These are phyloP conservation scores for Calcarisporium arbuscula DNA, from an alignment of 2,329 filamentous ascomycete genomes.

Conservation along the genomic window DNA sequence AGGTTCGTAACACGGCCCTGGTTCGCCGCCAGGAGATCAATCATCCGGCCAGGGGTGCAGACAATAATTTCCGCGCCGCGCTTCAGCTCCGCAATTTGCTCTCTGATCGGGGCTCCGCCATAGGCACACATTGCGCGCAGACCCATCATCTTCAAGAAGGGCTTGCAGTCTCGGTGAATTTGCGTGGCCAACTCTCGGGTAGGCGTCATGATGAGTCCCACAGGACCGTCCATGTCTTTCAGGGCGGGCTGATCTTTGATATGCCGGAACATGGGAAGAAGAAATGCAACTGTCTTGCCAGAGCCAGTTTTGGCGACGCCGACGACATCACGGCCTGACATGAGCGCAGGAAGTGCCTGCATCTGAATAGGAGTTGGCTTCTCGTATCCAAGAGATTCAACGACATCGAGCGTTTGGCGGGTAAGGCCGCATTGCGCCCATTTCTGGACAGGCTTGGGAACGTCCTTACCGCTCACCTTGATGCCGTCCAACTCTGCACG, in stretches of 20 bases:
- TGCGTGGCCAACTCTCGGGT: slow-evolving; percentile 91
- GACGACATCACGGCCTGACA: slow-evolving; percentile 93
- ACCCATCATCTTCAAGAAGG: slow-evolving; percentile 81
- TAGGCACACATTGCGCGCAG: slow-evolving; percentile 88
- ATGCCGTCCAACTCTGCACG: slow-evolving; percentile 90
- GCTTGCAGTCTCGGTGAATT: slow-evolving; percentile 90
- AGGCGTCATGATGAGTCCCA: slow-evolving; percentile 85
- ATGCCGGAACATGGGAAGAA: slow-evolving; percentile 95
- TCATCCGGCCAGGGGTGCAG: slow-evolving; percentile 90
- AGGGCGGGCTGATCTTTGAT: slow-evolving; percentile 88
- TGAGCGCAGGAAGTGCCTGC: slow-evolving; percentile 89
- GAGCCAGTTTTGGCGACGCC: slow-evolving; percentile 97
- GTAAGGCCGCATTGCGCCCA: slow-evolving; percentile 95
- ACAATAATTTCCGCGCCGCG: slow-evolving; percentile 92
- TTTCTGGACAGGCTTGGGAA: slow-evolving; percentile 90
- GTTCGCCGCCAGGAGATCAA: slow-evolving; percentile 90
- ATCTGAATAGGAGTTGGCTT: slow-evolving; percentile 90
- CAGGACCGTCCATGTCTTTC: slow-evolving; percentile 77
- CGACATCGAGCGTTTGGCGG: slow-evolving; percentile 78
- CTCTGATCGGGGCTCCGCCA: slow-evolving; percentile 90
- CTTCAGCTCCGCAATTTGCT: slow-evolving; percentile 95
- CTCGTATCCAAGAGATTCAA: slow-evolving; percentile 75
- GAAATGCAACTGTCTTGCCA: slow-evolving; percentile 92
- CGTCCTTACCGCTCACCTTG: slow-evolving; percentile 81
- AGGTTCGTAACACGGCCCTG: slow-evolving; percentile 91